Evolutionary conservation across 495 filamentous ascomycete genomes (phyloP).

Genomic region (Astrothelium macrocarpum): DNA sequence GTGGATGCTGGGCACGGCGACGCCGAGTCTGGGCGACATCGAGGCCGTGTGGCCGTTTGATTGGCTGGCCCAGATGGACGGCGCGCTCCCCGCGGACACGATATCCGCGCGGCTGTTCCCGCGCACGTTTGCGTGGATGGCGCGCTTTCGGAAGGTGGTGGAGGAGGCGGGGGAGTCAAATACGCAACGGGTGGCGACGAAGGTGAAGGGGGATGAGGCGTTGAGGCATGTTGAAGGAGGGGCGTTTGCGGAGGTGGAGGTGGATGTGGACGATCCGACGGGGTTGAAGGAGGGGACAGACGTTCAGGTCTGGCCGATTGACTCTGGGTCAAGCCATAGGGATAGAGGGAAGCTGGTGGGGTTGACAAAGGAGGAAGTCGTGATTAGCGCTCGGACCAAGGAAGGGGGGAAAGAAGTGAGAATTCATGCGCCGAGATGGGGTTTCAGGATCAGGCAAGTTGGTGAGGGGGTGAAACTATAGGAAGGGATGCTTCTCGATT

Average conservation of each 20-base stretch:
- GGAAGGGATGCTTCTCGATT: background rate
- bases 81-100: conserved; percentile 36
- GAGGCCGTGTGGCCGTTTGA: conserved; percentile 52
- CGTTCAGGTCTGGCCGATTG: conserved; percentile 47
- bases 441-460: conserved; percentile 40
- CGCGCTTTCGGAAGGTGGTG: conserved; percentile 38
- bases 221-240: conserved; percentile 30
- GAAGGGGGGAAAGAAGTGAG: conserved; percentile 34
- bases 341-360: conserved; percentile 44
- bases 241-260: conserved; percentile 29
- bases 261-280: conserved; percentile 35
- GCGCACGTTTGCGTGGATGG: conserved; percentile 45
- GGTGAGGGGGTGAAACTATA: conserved; percentile 17
- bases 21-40: conserved; percentile 47
- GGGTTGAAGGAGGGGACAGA: conserved; percentile 38
- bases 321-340: conserved; percentile 44
- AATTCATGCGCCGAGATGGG: conserved; percentile 47
- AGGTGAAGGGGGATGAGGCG: conserved; percentile 42
- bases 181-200: conserved; percentile 22
- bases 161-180: conserved; percentile 20
- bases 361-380: conserved; percentile 40
- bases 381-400: conserved; percentile 38
- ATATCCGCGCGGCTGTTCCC: conserved; percentile 40
- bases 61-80: conserved; percentile 39
- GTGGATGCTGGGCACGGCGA: conserved; percentile 42